These are phyloP conservation scores for Coccomyxa subellipsoidea DNA, from an alignment of 163 green algal species.

Conservation along the genomic window DNA sequence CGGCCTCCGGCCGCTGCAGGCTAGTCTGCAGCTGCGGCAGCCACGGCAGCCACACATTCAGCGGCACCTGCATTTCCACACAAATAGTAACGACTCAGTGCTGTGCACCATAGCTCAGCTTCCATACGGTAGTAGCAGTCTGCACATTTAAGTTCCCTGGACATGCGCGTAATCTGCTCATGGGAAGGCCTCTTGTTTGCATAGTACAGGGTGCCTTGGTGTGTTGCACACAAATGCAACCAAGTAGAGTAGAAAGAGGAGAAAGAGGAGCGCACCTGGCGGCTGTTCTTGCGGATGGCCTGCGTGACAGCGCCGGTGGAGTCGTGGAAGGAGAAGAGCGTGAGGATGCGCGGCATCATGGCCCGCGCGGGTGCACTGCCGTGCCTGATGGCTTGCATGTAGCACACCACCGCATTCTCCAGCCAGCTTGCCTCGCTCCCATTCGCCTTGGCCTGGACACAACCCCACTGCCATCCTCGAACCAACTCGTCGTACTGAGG, in stretches of 20 bases:
- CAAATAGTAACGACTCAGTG: no score
- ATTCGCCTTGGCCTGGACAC: neutral
- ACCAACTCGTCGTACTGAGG: neutral
- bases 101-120: no score
- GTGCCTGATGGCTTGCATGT: constrained; percentile 71
- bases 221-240: neutral
- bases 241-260: neutral
- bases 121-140: no score
- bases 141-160: no score
- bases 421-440: constrained; percentile 39
- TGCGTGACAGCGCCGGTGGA: constrained; percentile 46
- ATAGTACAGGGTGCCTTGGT: neutral
- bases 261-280: neutral
- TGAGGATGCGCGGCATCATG: constrained; percentile 79
- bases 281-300: constrained; percentile 36
- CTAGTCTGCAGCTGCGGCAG: constrained; percentile 84
- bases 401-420: constrained; percentile 78
- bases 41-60: constrained; percentile 91
- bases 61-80: constrained; percentile 51
- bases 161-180: no score
- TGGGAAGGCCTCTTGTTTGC: no score
- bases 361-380: constrained; percentile 46
- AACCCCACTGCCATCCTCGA: neutral
- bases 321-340: constrained; percentile 87
- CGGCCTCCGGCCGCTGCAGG: constrained; percentile 79